A percentile compares a stretch with the other conserved stretches of the same genome.
phyloP scores from a whole-genome alignment of 257 asterid species.

The Avicennia marina region DNA sequence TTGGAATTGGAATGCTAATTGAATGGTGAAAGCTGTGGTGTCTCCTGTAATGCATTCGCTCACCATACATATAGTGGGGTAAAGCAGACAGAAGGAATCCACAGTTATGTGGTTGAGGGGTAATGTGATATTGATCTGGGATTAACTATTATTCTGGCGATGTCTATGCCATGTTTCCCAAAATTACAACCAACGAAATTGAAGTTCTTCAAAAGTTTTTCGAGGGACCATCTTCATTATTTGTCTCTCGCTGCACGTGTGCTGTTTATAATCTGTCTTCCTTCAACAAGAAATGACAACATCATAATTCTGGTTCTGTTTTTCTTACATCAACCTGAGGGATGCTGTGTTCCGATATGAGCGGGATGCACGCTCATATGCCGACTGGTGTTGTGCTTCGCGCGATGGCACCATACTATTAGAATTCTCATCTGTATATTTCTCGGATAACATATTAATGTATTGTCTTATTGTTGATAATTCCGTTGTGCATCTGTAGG shows the following conservation, averaged over 20 bases:
- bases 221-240: constrained; percentile 1
- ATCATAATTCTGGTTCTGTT: background rate
- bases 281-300: background rate
- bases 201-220: background rate
- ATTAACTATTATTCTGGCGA: constrained; percentile 1
- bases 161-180: constrained; percentile 21
- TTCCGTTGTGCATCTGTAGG: too few species aligned
- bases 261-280: background rate
- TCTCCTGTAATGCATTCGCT: background rate
- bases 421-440: too few species aligned
- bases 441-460: too few species aligned
- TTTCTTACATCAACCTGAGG: too few species aligned
- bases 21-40: constrained; percentile 18
- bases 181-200: background rate
- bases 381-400: too few species aligned
- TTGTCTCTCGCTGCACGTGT: constrained; percentile 10
- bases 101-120: background rate
- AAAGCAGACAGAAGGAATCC: constrained; percentile 11
- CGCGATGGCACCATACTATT: too few species aligned
- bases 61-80: constrained; percentile 10
- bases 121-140: constrained; percentile 16
- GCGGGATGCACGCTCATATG: too few species aligned
- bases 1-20: background rate
- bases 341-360: too few species aligned
- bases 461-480: too few species aligned